Evolutionary conservation across 2,329 filamentous ascomycete genomes (phyloP), one percentile per base, ranked within the genome.

Genomic region (Aureobasidium sp.): DNA sequence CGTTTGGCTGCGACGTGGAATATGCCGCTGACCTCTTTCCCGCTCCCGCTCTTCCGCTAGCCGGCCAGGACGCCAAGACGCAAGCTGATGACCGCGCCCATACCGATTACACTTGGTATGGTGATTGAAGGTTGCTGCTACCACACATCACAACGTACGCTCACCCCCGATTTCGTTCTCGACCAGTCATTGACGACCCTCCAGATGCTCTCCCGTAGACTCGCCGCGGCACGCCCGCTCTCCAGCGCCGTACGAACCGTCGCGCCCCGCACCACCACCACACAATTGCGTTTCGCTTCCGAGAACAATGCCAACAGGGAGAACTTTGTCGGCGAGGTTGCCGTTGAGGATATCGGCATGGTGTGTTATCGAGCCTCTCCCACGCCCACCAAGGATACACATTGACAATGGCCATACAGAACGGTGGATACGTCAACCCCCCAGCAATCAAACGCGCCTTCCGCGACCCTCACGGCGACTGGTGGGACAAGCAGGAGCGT

Each of bases 401-500:
- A 59, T 62, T 63, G 62, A 59, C 59, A 34, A 52, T 21, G 32
- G 21, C 9, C 32, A 36, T 15, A 47, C 73, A 92, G 89, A 95
- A 92, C 76, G 90, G 90, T 71, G 88, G 88, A 75, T 94, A 91
- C 75, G 83, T 89, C 72, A 91, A 92, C 77, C 89, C 90, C 63
- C 85, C 86, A 15, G 77, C 82, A 60, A 79, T 93, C 76, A 97
- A 96, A 82, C 89, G 93, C 69, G 87, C 91, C 75, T 89, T 91
- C 79, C 90, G 94, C 74, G 94, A 97, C 76, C 94, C 95, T 39
- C 85, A 97, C 74, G 93, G 77, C 72, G 87, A 90, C 73, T 99
- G 91, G 91, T 97, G 91, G 90, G 93, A 99, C 78, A 89, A 91
- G 76, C 94, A 99, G 79, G 94, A 97, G 77, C 87, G 92, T 74